Conservation (phyloP, 1,139 yeast species). For the Suhomyces ambrosiae region DNA sequence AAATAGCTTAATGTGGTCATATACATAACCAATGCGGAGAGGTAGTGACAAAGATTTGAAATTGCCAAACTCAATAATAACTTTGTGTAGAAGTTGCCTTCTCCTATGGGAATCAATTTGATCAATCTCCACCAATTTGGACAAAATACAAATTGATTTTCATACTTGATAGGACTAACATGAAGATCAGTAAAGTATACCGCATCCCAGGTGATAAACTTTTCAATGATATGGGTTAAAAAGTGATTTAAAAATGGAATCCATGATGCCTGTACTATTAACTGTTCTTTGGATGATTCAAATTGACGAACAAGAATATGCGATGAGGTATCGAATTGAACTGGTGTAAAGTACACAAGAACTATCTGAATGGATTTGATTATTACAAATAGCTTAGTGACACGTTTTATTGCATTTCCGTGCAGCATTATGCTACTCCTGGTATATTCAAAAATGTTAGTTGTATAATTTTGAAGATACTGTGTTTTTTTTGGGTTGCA, state of each 20-base stretch:
- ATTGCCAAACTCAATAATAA: slow-evolving; percentile 47
- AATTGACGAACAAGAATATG: slow-evolving; percentile 24
- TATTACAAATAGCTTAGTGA: slow-evolving; percentile 25
- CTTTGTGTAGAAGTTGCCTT: slow-evolving; percentile 42
- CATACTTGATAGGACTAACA: slow-evolving; percentile 55
- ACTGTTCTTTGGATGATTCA: slow-evolving; percentile 8
- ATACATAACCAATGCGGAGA: slow-evolving; percentile 54
- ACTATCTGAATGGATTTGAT: slow-evolving; percentile 33
- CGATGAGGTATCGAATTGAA: slow-evolving; percentile 45
- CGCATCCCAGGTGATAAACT: slow-evolving; percentile 80
- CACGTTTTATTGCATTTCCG: slow-evolving; percentile 5
- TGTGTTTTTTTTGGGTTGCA: slow-evolving; percentile 1
- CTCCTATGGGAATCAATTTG: slow-evolving; percentile 22
- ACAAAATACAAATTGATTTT: slow-evolving; percentile 91
- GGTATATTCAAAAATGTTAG: too few relatives aligned
- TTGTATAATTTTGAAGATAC: background rate
- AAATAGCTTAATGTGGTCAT: slow-evolving; percentile 38
- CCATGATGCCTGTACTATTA: slow-evolving; percentile 7
- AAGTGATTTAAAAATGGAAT: slow-evolving; percentile 7
- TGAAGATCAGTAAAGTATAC: slow-evolving; percentile 72
- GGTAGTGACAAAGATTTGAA: slow-evolving; percentile 56
- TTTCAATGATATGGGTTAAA: slow-evolving; percentile 35
- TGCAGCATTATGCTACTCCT: background rate
- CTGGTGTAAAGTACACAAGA: slow-evolving; percentile 37
- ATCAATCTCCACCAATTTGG: slow-evolving; percentile 71